Base-by-base conservation (phyloP, 257 asterid species). In the Petunia axillaris region DNA sequence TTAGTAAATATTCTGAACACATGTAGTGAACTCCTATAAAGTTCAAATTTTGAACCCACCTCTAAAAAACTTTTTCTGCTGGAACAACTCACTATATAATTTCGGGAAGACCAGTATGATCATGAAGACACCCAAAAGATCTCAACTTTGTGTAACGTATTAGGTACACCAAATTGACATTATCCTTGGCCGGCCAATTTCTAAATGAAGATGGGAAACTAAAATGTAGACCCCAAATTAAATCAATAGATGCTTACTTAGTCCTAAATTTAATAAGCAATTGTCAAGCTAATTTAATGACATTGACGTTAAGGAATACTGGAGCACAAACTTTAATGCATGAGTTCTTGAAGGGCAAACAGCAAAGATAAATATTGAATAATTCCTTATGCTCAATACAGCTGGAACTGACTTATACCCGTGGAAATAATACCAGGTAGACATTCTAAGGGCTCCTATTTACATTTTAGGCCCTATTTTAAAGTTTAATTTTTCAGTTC, bases 121-220 rank as follows among this genome's bases (percentile, higher is more conserved):
- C 40, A 46, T 46, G 77, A 46, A 46, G 10, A 59, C 11, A 25
- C 58, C 25, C 46, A 70, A 70, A 70, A 70, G 76, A 70, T 25
- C 39, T 70, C 76, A 70, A 25, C 37, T 70, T 46, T 15, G 9
- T 70, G 38, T 68, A 8, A 68, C 15, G 40, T 68, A 43, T 68
- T 44, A 68, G 77, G 6, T 11, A 68, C 59, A 70, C 5, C 5
- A 39, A 70, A 48, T 70, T 46, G 46, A 16, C 35, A 39, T 65
- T 65, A 65, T 11, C 74, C 52, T 40, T 37, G 50, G 52, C 39
- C 74, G 50, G 52, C 39, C 74, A 11, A 65, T 39, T 65, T 15
- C 37, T 40, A 65, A 43, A 65, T 65, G 52, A 35, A 65, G 74
- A 65, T 65, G 74, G 74, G 52, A 65, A 50, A 65, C 14, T 14